Conservation (phyloP, 2,329 filamentous ascomycete genomes). For the Diaporthe nobilis region DNA sequence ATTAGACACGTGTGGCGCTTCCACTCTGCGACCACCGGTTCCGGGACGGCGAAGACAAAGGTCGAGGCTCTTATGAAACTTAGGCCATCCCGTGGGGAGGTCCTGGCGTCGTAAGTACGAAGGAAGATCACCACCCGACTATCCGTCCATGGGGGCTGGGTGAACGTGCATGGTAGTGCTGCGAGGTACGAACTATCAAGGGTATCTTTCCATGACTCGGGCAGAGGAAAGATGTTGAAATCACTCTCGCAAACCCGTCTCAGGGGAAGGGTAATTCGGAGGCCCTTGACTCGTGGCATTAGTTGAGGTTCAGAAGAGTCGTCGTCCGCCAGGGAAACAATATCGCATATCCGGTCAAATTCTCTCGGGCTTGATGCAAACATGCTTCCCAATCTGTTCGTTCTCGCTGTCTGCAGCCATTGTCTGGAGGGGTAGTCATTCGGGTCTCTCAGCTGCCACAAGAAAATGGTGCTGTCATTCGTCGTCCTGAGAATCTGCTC, state of each 20-base stretch:
- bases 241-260: neutral
- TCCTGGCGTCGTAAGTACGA: too few species aligned
- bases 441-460: neutral
- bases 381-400: neutral
- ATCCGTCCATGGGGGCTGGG: neutral
- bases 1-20: neutral
- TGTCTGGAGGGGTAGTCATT: too few species aligned
- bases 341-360: neutral
- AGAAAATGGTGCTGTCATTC: slow-evolving; percentile 44
- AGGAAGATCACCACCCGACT: neutral
- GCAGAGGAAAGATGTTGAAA: neutral
- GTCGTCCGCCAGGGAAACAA: neutral
- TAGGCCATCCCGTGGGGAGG: neutral
- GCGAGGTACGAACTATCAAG: neutral
- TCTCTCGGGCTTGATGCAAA: neutral
- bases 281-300: neutral
- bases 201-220: neutral
- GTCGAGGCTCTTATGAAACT: neutral
- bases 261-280: neutral
- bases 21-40: neutral
- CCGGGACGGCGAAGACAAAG: neutral
- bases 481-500: slow-evolving; percentile 43
- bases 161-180: neutral
- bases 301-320: neutral
- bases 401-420: neutral